Conservation (phyloP, 371 early-diverging fungal genomes). For the Catenaria anguillulae region DNA sequence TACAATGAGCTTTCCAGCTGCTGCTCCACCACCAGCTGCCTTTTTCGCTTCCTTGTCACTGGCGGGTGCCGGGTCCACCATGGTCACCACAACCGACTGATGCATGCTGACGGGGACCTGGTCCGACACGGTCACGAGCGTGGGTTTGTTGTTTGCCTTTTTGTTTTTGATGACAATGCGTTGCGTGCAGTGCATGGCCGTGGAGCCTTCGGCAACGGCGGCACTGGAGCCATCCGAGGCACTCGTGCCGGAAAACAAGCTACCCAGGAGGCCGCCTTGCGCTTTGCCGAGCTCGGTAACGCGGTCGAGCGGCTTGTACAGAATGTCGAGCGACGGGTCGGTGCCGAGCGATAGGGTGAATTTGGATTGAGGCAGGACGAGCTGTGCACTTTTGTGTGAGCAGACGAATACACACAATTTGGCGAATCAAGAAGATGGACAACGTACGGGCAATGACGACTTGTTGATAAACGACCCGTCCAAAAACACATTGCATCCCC, state of each 20-base stretch:
- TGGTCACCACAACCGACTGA: background rate
- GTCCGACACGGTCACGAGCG: background rate
- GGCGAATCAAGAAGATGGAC: too few species aligned
- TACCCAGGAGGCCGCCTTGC: background rate
- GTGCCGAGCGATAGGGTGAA: slow-evolving; percentile 2
- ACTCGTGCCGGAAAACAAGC: background rate
- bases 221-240: background rate
- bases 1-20: too few species aligned
- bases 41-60: too few species aligned
- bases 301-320: background rate
- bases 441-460: background rate
- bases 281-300: background rate
- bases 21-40: too few species aligned
- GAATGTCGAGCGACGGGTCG: slow-evolving; percentile 1
- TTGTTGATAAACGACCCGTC: slow-evolving; percentile 3
- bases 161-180: background rate
- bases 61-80: background rate
- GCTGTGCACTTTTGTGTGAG: background rate
- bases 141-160: background rate
- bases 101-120: background rate
- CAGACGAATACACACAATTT: too few species aligned
- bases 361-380: background rate
- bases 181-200: background rate
- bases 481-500: slow-evolving; percentile 1
- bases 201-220: background rate